A percentile compares a stretch with the other conserved stretches of the same genome.
Conservation (phyloP, 2,329 filamentous ascomycete species). For the Stagonosporopsis vannaccii region DNA sequence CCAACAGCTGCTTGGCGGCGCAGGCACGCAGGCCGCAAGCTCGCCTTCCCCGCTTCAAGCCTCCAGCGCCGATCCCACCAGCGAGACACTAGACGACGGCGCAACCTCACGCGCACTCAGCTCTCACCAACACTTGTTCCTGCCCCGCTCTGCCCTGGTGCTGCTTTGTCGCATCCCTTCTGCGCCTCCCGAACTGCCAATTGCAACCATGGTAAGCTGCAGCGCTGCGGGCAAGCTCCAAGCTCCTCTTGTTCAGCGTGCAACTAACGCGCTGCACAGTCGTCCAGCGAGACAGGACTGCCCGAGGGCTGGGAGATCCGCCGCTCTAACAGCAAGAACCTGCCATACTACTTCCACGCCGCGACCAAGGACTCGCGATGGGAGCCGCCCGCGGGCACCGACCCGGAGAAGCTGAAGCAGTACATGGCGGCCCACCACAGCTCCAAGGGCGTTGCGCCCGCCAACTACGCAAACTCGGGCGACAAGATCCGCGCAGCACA, state of each 20-base stretch:
- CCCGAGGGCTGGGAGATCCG: constrained; percentile 93
- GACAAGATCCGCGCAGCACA: constrained; percentile 93
- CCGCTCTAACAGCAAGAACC: constrained; percentile 97
- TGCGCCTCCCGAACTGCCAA: neutral
- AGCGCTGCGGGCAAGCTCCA: constrained; percentile 3
- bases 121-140: constrained; percentile 4
- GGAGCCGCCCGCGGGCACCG: constrained; percentile 88
- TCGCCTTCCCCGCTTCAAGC: constrained; percentile 32
- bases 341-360: constrained; percentile 98
- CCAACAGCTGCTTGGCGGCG: constrained; percentile 15
- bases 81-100: constrained; percentile 17
- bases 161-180: neutral
- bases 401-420: constrained; percentile 88
- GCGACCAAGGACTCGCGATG: constrained; percentile 87
- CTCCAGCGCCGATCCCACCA: constrained; percentile 28
- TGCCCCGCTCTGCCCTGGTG: constrained; percentile 3
- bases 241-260: constrained; percentile 2
- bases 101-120: constrained; percentile 18
- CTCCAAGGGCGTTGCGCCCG: constrained; percentile 55
- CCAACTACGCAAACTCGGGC: constrained; percentile 55
- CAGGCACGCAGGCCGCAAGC: constrained; percentile 4
- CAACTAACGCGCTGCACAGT: constrained; percentile 37
- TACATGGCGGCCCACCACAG: constrained; percentile 94
- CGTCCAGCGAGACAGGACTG: constrained; percentile 65
- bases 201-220: constrained; percentile 39